Percentiles rank a stretch among this genome's conserved stretches.
phyloP scores from a whole-genome alignment of 2,329 filamentous ascomycete species.

The Pseudogymnoascus sp. region DNA sequence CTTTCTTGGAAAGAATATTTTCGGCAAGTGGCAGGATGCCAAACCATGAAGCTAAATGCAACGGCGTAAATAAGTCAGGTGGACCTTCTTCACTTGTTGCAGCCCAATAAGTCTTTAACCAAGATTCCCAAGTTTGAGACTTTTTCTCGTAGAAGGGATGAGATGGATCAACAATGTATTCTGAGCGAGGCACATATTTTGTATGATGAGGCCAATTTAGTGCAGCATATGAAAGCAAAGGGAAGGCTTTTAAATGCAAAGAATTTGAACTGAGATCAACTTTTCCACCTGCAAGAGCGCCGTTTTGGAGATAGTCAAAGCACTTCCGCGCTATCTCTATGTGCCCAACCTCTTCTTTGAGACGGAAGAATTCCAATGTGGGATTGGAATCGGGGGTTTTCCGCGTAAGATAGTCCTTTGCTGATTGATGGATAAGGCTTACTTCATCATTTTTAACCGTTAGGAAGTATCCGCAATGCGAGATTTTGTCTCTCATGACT shows the following conservation, averaged over 20 bases:
- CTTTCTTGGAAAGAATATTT: not conserved
- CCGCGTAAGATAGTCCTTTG: slow-evolving; percentile 24
- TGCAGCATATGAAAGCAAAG: slow-evolving; percentile 8
- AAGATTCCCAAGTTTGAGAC: not conserved
- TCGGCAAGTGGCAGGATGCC: not conserved
- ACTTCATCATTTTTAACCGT: slow-evolving; percentile 20
- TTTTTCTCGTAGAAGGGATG: not conserved
- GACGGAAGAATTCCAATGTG: slow-evolving; percentile 14
- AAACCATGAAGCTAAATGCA: not conserved
- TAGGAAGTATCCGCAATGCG: slow-evolving; percentile 19
- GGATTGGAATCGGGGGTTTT: slow-evolving; percentile 14
- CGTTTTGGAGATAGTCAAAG: slow-evolving; percentile 13
- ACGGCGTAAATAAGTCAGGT: not conserved
- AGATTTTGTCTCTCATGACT: slow-evolving; percentile 17
- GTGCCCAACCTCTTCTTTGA: slow-evolving; percentile 14
- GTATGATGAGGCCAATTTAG: not conserved
- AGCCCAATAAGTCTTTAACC: not conserved
- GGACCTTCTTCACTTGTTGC: not conserved
- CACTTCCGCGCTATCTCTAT: slow-evolving; percentile 15
- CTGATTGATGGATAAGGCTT: slow-evolving; percentile 25
- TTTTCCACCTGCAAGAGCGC: slow-evolving; percentile 7
- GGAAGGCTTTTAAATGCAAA: slow-evolving; percentile 11
- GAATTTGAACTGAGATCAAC: slow-evolving; percentile 2
- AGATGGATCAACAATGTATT: not conserved
- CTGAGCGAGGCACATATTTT: not conserved